A percentile compares a stretch with the other conserved stretches of the same genome.
These are phyloP conservation scores for Clonostachys rhizophaga DNA, from an alignment of 2,329 filamentous ascomycete genomes.

Conservation along the genomic window DNA sequence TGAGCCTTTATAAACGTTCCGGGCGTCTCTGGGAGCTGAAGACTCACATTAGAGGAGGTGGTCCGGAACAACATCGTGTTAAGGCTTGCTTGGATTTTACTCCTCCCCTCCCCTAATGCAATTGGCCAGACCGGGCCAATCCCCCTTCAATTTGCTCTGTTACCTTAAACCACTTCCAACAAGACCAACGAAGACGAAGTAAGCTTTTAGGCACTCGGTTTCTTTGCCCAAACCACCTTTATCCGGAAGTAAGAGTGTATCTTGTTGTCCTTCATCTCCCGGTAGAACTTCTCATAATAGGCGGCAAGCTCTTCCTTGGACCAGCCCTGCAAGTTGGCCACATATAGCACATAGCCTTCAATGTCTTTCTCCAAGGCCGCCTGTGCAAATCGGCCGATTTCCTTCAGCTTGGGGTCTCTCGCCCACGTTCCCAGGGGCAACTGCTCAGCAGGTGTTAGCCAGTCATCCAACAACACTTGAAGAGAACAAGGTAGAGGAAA, in stretches of 20 bases:
- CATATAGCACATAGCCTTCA: constrained; percentile 17
- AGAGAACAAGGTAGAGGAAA: constrained; percentile 19
- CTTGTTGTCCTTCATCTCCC: constrained; percentile 12
- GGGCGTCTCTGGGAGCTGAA: too few species aligned
- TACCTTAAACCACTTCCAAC: too few species aligned
- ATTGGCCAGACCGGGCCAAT: too few species aligned
- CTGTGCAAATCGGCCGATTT: constrained; percentile 22
- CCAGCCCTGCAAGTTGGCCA: constrained; percentile 10
- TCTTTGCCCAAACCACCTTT: constrained; percentile 14
- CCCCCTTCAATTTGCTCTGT: too few species aligned
- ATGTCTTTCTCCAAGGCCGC: constrained; percentile 22
- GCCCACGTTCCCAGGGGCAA: constrained; percentile 36
- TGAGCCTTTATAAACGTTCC: too few species aligned
- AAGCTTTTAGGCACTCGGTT: constrained; percentile 7
- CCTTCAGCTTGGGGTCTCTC: constrained; percentile 30
- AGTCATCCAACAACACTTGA: constrained; percentile 35
- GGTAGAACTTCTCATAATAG: constrained; percentile 21
- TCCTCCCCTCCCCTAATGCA: too few species aligned
- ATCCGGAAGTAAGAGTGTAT: constrained; percentile 14
- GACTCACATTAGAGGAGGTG: too few species aligned
- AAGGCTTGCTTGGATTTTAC: too few species aligned
- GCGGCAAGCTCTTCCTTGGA: constrained; percentile 14
- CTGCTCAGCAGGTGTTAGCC: constrained; percentile 32
- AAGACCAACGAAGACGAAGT: too few species aligned
- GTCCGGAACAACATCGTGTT: too few species aligned